Evolutionary conservation across 768 basidiomycete species (phyloP).

Genomic region (Termitomyces sp.): DNA sequence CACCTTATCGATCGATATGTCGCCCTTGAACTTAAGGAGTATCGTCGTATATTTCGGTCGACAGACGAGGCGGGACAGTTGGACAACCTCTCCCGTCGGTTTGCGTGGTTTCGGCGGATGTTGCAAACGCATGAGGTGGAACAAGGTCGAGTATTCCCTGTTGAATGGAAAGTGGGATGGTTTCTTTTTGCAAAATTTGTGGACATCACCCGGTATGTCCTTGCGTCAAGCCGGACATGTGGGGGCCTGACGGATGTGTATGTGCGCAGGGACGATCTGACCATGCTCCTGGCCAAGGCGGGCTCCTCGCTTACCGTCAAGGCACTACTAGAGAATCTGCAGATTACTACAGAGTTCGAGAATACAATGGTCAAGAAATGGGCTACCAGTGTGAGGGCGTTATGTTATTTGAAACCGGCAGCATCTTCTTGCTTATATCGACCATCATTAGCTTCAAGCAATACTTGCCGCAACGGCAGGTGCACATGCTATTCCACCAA

Average conservation of each 20-base stretch:
- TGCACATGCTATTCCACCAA: conserved; percentile 45
- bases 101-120: conserved; percentile 90
- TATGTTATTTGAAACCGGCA: neutral
- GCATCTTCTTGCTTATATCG: neutral
- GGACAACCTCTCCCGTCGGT: conserved; percentile 89
- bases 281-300: conserved; percentile 73
- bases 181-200: conserved; percentile 77
- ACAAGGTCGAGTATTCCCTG: conserved; percentile 76
- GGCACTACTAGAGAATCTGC: conserved; percentile 78
- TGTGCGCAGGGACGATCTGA: conserved; percentile 69
- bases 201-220: conserved; percentile 76
- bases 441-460: conserved; percentile 46
- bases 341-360: conserved; percentile 88
- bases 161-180: conserved; percentile 83
- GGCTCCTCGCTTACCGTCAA: conserved; percentile 70
- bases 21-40: conserved; percentile 88
- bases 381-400: conserved; percentile 53
- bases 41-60: conserved; percentile 90
- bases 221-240: conserved; percentile 3
- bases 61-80: conserved; percentile 94
- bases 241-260: neutral
- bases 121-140: conserved; percentile 86
- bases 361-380: conserved; percentile 75
- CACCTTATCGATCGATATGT: conserved; percentile 87
- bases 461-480: conserved; percentile 53